Conservation (phyloP, 164 flowering plant species). For the Stephania cephalantha region DNA sequence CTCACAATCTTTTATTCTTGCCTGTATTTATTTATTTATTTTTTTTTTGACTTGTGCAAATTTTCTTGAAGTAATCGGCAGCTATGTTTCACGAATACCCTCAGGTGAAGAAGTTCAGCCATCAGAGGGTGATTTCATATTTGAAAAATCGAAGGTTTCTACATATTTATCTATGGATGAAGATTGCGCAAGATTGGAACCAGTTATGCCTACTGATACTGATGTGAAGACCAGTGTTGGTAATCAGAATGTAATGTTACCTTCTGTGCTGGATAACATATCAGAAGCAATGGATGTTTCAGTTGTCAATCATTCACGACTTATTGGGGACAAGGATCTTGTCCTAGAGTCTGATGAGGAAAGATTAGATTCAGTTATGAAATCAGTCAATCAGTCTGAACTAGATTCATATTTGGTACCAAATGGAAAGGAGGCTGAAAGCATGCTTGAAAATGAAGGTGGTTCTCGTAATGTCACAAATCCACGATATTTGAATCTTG, state of each 20-base stretch:
- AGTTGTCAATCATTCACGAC: constrained; percentile 22
- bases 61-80: constrained; percentile 8
- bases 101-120: constrained; percentile 15
- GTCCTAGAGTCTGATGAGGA: constrained; percentile 21
- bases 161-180: constrained; percentile 15
- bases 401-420: constrained; percentile 18
- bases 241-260: constrained; percentile 13
- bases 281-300: constrained; percentile 27
- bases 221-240: constrained; percentile 9
- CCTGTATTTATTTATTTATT: neutral
- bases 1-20: neutral
- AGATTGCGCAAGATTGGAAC: constrained; percentile 14
- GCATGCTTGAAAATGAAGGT: constrained; percentile 16
- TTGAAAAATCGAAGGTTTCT: constrained; percentile 15
- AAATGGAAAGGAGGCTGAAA: constrained; percentile 25
- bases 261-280: constrained; percentile 13
- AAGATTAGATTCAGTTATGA: constrained; percentile 21
- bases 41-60: neutral
- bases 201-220: constrained; percentile 22
- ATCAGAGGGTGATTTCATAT: constrained; percentile 14
- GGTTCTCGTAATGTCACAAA: constrained; percentile 24
- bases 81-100: constrained; percentile 19
- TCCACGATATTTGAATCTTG: constrained; percentile 69
- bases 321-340: constrained; percentile 17
- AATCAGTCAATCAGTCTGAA: constrained; percentile 24